Percentiles rank a stretch among this genome's conserved stretches.
Evolutionary conservation across 2,329 filamentous ascomycete species (phyloP).

Genomic region (Botryotinia narcissicola): DNA sequence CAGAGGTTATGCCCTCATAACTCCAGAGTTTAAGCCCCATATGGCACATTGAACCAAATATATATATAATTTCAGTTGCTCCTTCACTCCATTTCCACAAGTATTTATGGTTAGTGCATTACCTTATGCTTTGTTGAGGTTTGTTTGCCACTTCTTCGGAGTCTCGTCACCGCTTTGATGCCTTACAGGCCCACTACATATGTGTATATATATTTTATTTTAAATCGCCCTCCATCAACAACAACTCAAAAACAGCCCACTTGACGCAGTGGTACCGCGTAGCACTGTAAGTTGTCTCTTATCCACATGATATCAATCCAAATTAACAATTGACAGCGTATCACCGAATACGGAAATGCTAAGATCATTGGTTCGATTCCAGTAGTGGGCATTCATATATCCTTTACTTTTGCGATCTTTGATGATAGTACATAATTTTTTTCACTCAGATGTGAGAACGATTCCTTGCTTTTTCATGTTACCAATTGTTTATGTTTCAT

Average conservation of each 20-base stretch:
- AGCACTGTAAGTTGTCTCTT: background rate
- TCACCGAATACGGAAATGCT: background rate
- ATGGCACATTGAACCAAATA: no score
- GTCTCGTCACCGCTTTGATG: background rate
- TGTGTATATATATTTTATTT: fast-evolving
- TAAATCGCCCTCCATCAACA: background rate
- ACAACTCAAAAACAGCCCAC: background rate
- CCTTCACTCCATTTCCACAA: no score
- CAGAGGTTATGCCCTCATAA: no score
- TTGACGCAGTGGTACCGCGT: background rate
- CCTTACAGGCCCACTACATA: fast-evolving
- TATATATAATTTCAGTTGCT: no score
- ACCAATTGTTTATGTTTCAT: no score
- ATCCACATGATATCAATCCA: no score
- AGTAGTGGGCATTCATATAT: background rate
- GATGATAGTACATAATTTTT: background rate
- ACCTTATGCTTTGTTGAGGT: no score
- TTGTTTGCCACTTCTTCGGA: no score
- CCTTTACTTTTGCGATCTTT: background rate
- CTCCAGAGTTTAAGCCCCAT: no score
- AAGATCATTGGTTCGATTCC: conserved; percentile 6
- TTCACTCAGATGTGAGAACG: background rate
- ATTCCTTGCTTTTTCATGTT: background rate
- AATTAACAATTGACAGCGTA: background rate
- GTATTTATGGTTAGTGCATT: no score